Base-by-base conservation (phyloP, 495 filamentous ascomycete species). In the Penicillium arizonense region DNA sequence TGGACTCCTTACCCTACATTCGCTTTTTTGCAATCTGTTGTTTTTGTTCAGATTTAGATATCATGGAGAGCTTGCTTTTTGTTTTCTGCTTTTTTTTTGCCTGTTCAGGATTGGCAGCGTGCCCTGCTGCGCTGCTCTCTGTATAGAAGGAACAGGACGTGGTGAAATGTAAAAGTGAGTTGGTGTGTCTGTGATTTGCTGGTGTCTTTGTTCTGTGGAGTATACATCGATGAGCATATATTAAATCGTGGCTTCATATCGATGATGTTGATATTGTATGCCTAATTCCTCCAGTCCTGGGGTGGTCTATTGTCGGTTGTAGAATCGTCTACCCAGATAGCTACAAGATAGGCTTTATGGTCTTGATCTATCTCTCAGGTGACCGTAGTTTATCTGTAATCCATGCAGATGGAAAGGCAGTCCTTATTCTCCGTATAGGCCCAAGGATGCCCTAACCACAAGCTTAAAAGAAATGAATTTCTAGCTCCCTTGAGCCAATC, bases 1-100 rank as follows among this genome's bases (percentile, higher is more conserved):
- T 63, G 60, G 60, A 51, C 37, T 55, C 44, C 38, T 52, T 59
- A 21, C 44, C 49, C 34, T 35, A 91, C 62, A 82, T 95, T 43
- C 88, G 93, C 40, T 49, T 43, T 48, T 56, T 44, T 38, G 38
- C 26, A 20, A 44, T 42, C 21, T 45, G 21, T 67, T 80, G 81
- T 81, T 38, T 84, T 85, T 51, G 89, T 93, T 74, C 77, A 90
- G 24, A 77, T 77, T 48, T 91, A 88, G 71, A 82, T 96, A 57
- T 36, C 77, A 88, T 61, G 69, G 75, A 59, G 88, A 88, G 61
- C 79, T 88, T 47, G 78, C 76, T 52, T 47, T 35, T 53, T 34
- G 18, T 36, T 51, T 50, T 40, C 33, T 35, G 34, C 46, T 47
- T 18, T 18, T 18, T 30, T 30, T 30, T 4, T 50, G 87, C 88